Base-by-base conservation (phyloP, 1,284 basidiomycete genomes). In the Puccinia triticina region DNA sequence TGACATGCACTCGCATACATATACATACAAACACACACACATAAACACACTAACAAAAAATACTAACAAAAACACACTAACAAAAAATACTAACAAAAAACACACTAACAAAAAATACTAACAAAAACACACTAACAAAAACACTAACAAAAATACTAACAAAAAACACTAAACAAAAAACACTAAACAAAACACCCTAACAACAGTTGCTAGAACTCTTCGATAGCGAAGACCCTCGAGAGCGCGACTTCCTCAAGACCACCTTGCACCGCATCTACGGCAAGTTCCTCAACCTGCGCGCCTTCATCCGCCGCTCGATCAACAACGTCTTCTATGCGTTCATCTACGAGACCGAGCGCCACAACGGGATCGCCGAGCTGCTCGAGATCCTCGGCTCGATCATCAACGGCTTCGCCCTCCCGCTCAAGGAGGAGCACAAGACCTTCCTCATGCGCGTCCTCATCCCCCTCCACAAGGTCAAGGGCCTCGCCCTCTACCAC, bases 291-390 rank as follows among this genome's bases (percentile, higher is more conserved):
- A 98, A 97, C 87, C 91, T 99, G 71, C 94, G 97, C 83, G 96
- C 97, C 57, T 99, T 98, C 88, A 99, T 99, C 86, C 93, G 97
- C 83, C 92, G 97, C 82, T 98, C 96, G 82, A 98, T 99, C 91
- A 98, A 98, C 90, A 97, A 99, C 86, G 96, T 99, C 86, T 99
- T 99, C 88, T 99, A 97, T 91, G 93, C 96, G 87, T 99, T 99
- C 89, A 91, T 99, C 85, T 99, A 99, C 88, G 96, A 99, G 88
- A 96, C 96, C 0, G 97, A 99, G 87, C 91, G 97, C 72, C 96
- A 99, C 90, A 99, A 99, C 87, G 97, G 97, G 69, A 98, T 99
- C 84, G 97, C 97, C 61, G 97, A 99, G 88, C 90, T 99, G 66
- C 90, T 99, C 83, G 97, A 99, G 88, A 99, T 99, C 84, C 90